Evolutionary conservation across 2,329 filamentous ascomycete species (phyloP), one percentile per base, ranked within the genome.

Genomic region (Chrysoporthe cubensis): DNA sequence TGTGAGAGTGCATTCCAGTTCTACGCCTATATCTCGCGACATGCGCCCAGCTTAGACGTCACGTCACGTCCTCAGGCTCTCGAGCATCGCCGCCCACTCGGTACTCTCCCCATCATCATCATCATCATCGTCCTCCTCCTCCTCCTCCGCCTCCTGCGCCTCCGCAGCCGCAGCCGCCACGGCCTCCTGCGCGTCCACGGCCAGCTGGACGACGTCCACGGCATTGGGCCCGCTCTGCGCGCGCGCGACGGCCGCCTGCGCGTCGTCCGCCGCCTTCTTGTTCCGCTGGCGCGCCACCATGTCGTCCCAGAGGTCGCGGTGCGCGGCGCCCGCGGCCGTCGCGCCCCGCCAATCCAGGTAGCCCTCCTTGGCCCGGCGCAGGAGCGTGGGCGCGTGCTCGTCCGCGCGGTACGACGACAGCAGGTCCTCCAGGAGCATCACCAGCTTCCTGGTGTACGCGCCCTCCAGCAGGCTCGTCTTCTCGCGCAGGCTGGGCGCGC

Each of bases 381-480:
- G 42, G 21, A 57, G 18, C n/a, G 37, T 48, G 6, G 44, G 37
- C 2, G 62, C 18, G 16, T 43, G 18, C 40, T 56, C 65, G 2
- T 14, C n/a, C 11, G 40, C 46, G 32, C 68, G 68, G 46, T 46
- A 62, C 40, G 44, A 46, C 32, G 13, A n/a, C 46, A 66, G 34
- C 44, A 70, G 54, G 4, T 16, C 11, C 65, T 65, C 71, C 8
- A 71, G 9, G 69, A 37, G 21, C 32, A 14, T 68, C 59, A 73
- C 59, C 13, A 72, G 59, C 1, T 52, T n/a, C 32, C 57, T 64
- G 14, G 74, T 63, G 54, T 70, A 70, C 1, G 68, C n/a, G 34
- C 43, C 57, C n/a, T 13, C 42, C 13, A 80, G 70, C 21, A 80
- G 66, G 1, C 65, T 42, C 62, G 71, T 71, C 64, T 79, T 71